Evolutionary conservation across 164 flowering plant genomes (phyloP), one percentile per base, ranked within the genome.

Genomic region (Pachysandra terminalis): DNA sequence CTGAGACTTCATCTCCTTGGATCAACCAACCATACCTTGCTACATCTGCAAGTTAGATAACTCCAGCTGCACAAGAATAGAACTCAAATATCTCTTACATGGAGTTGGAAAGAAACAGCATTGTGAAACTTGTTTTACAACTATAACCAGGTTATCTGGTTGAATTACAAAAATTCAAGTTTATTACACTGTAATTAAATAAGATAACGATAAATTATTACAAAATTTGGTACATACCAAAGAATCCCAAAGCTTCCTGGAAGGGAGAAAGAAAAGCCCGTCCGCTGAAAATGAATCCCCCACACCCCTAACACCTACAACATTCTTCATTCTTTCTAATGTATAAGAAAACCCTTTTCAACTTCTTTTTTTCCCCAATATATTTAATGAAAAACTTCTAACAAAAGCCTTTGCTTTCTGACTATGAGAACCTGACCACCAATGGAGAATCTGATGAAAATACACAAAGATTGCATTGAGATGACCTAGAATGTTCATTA

Each of bases 161-260:
- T 70, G 66, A 56, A 70, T 41, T 67, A 77, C 74, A 73, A 57
- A 61, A 69, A 69, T 19, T 64, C 61, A 56, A 52, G 26, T 57
- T 53, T 56, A 26, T 28, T 68, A 64, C 73, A 65, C 55, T 35
- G 54, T 56, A 59, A 68, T 55, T 32, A 40, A 70, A 59, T 37
- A 65, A 48, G 56, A 62, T 71, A 66, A n/a, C n/a, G 75, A 64
- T 26, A 65, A 52, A 77, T 82, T 78, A 80, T 83, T 78, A 77
- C 82, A 83, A 81, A 71, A 79, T 70, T 75, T 70, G 69, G 64
- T 63, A 59, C 68, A 62, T 23, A 69, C 76, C 59, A 81, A 82
- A 79, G 69, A 74, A 78, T 73, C 80, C 74, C 74, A 80, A 74
- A 77, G 56, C 78, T 67, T 66, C 71, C 62, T 52, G 64, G 59